Evolutionary conservation across 2,329 filamentous ascomycete genomes (phyloP), one percentile per base, ranked within the genome.

Genomic region (Pseudogymnoascus sp.): DNA sequence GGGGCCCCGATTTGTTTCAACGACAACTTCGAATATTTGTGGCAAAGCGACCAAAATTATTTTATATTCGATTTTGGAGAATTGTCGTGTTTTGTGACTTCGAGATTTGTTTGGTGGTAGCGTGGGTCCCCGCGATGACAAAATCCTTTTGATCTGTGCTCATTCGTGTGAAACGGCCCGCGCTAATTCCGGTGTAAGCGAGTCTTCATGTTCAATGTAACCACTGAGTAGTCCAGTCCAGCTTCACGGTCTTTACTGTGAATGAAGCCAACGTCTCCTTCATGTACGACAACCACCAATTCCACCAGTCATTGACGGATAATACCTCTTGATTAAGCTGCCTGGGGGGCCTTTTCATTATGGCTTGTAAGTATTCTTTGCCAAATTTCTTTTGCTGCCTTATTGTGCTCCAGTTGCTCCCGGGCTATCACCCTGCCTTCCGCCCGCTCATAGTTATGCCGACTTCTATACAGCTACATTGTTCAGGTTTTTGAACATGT

Each of bases 361-460:
- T 74, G 74, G 74, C 74, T 74, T 74, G 74, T 75, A 72, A 74
- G 74, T 75, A 15, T 63, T 6, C n/a, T 48, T 45, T 62, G 59
- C 64, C 52, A 3, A 63, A 60, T 63, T 59, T 64, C 62, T 60
- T 63, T 65, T 63, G 35, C 37, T 15, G 3, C 9, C 36, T 31
- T 62, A 35, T 60, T 60, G 64, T 59, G 58, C 39, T 27, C 39
- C 59, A 55, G 48, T 64, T 59, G 25, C 62, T 61, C 62, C 64
- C 66, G 63, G 66, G 64, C 68, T 70, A 64, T 55, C 48, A 33
- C 48, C 59, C 59, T 61, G 60, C 64, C 65, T 62, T 70, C 66
- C 62, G 66, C 67, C 66, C 68, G 62, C 60, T 68, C 65, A 55
- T 9, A 36, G 60, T 45, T 40, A 59, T 29, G 48, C 48, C 48